phyloP scores from a whole-genome alignment of 768 basidiomycete species.

The Trichaptum fuscoviolaceum region DNA sequence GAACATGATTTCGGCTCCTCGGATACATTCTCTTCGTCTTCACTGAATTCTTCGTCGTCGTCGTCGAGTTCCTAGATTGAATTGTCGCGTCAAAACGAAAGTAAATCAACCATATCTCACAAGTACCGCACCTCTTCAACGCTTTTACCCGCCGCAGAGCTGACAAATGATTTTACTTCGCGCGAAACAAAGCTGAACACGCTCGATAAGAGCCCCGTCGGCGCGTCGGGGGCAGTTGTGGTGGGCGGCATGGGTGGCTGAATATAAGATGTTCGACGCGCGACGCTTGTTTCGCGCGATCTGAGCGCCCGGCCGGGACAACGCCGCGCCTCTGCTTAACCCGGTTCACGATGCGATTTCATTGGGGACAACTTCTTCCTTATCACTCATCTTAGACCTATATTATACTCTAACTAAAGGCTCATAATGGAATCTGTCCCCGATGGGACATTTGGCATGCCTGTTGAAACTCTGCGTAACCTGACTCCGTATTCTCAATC shows the following conservation, averaged over 20 bases:
- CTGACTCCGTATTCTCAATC: background rate
- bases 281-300: background rate
- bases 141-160: conserved; percentile 51
- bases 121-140: conserved; percentile 12
- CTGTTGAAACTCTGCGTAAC: background rate
- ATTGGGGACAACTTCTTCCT: background rate
- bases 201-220: conserved; percentile 47
- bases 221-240: background rate
- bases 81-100: background rate
- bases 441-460: background rate
- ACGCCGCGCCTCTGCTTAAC: too few species aligned
- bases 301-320: too few species aligned
- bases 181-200: conserved; percentile 66
- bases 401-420: background rate
- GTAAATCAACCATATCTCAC: background rate
- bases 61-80: background rate
- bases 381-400: background rate
- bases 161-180: conserved; percentile 67
- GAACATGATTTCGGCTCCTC: too few species aligned
- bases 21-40: too few species aligned
- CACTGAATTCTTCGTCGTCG: background rate
- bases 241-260: conserved; percentile 5
- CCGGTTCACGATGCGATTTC: background rate
- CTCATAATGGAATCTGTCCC: background rate
- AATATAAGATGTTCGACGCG: background rate